A percentile compares a stretch with the other conserved stretches of the same genome.
phyloP scores from a whole-genome alignment of 75 land plant species.

The Pinus albicaulis region DNA sequence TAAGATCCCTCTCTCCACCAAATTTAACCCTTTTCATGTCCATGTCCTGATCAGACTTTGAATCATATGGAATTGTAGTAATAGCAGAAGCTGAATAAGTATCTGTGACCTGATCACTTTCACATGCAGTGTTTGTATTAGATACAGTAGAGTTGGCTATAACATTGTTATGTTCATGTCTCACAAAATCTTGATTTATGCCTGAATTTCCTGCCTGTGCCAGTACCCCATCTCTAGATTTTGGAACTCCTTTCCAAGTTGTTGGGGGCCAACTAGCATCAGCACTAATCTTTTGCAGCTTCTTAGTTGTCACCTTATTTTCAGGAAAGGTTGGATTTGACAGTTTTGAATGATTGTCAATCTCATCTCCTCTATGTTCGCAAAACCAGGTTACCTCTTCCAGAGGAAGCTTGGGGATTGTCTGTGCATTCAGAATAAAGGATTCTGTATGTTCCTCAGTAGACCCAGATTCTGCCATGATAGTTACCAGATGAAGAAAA shows the following conservation, averaged over 20 bases:
- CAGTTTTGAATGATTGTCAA: neutral
- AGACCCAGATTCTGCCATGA: conserved; percentile 71
- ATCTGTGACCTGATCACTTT: neutral
- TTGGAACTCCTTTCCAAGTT: conserved; percentile 52
- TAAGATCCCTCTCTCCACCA: neutral
- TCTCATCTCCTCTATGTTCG: neutral
- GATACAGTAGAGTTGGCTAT: neutral
- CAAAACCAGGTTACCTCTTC: conserved; percentile 52
- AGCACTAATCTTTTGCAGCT: conserved; percentile 9
- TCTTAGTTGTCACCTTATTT: neutral
- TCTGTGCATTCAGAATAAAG: conserved; percentile 64
- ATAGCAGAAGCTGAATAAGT: neutral
- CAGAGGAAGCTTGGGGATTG: conserved; percentile 48
- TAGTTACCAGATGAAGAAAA: conserved; percentile 83
- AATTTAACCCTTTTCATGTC: neutral
- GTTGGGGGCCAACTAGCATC: conserved; percentile 50
- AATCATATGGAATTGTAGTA: neutral
- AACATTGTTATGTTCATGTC: neutral
- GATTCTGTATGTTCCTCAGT: conserved; percentile 57
- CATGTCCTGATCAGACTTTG: neutral
- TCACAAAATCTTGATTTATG: neutral
- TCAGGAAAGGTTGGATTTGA: neutral
- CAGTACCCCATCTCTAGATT: conserved; percentile 9
- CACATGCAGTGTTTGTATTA: neutral
- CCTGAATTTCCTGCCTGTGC: neutral